phyloP scores from a whole-genome alignment of 2,329 filamentous ascomycete genomes.

The Xylaria sp. region DNA sequence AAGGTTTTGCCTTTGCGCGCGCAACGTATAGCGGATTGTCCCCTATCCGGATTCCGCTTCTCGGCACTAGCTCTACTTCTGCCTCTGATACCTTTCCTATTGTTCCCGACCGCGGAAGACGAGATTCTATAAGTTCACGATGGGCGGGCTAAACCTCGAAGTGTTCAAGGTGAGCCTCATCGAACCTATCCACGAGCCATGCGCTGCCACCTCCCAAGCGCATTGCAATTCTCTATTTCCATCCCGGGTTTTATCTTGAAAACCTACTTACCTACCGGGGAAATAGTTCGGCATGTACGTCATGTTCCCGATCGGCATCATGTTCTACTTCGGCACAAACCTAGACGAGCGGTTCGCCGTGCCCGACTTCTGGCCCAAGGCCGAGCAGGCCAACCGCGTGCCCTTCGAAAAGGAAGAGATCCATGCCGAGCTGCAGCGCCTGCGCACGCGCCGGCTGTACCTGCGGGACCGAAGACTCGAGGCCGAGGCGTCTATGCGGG shows the following conservation, averaged over 20 bases:
- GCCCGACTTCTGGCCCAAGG: constrained; percentile 91
- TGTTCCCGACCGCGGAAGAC: constrained; percentile 2
- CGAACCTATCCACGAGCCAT: neutral
- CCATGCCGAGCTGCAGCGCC: constrained; percentile 78
- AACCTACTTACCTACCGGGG: neutral
- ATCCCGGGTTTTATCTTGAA: neutral
- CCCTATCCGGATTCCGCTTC: neutral
- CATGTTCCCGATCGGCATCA: constrained; percentile 98
- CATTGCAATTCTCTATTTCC: neutral
- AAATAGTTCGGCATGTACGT: constrained; percentile 95
- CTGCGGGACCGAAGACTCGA: constrained; percentile 74
- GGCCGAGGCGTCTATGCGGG: constrained; percentile 46
- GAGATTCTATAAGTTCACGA: constrained; percentile 50
- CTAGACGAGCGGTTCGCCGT: constrained; percentile 92
- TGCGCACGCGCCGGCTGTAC: constrained; percentile 75
- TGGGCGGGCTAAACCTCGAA: constrained; percentile 91
- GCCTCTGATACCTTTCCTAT: neutral
- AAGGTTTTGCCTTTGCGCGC: neutral
- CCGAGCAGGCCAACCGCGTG: constrained; percentile 79
- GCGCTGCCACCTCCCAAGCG: neutral
- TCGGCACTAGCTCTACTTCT: neutral
- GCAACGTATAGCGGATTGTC: neutral
- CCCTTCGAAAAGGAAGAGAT: constrained; percentile 86
- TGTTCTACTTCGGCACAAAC: constrained; percentile 99
- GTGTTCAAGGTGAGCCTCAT: constrained; percentile 81